Percentiles rank a stretch among this genome's conserved stretches.
phyloP scores from a whole-genome alignment of 257 asterid species.

The Solanum bulbocastanum region DNA sequence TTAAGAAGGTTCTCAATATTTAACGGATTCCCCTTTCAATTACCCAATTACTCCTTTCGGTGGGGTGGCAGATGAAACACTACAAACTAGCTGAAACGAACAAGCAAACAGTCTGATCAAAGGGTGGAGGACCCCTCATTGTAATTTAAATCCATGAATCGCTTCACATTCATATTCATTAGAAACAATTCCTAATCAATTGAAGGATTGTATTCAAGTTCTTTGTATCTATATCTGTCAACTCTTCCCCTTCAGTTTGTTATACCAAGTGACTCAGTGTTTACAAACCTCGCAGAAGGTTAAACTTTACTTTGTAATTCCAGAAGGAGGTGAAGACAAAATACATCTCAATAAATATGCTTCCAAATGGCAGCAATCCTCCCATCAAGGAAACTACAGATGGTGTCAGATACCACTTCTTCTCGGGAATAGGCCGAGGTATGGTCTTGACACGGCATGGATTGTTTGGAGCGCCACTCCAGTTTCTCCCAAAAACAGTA shows the following conservation, averaged over 20 bases:
- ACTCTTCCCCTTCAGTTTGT: not conserved
- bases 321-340: slow-evolving; percentile 67
- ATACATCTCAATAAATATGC: slow-evolving; percentile 66
- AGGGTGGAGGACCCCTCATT: not conserved
- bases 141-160: not conserved
- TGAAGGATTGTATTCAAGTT: not conserved
- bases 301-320: slow-evolving; percentile 52
- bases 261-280: not conserved
- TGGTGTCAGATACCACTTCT: slow-evolving; percentile 59
- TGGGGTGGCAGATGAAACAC: not conserved
- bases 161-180: not conserved
- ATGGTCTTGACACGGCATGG: slow-evolving; percentile 69
- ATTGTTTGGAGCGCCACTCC: slow-evolving; percentile 62
- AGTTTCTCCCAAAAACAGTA: slow-evolving; percentile 50
- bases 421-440: slow-evolving; percentile 87
- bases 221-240: not conserved
- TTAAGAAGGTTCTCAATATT: not conserved
- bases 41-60: not conserved
- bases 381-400: slow-evolving; percentile 60
- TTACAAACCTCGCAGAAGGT: not conserved
- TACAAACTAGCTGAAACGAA: not conserved
- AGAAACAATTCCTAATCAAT: not conserved
- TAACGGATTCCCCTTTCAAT: not conserved
- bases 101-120: not conserved
- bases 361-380: slow-evolving; percentile 59